These are phyloP conservation scores for Diaporthe caulivora DNA, from an alignment of 2,329 filamentous ascomycete genomes.

Conservation along the genomic window DNA sequence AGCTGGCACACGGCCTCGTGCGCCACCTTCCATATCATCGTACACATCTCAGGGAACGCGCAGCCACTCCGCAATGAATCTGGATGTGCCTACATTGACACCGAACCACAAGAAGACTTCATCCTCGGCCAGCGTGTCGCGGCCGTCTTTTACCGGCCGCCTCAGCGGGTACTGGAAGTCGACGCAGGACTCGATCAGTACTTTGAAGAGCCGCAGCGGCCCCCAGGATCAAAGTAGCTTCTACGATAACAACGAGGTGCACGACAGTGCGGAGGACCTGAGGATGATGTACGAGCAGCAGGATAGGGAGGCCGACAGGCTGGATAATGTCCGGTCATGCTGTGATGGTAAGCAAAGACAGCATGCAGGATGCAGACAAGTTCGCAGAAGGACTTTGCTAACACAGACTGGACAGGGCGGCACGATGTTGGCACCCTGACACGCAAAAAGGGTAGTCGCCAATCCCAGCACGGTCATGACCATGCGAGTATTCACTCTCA, in stretches of 20 bases:
- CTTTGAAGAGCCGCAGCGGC: slow-evolving; percentile 64
- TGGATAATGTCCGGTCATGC: slow-evolving; percentile 97
- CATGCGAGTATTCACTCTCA: slow-evolving; percentile 40
- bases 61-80: slow-evolving; percentile 68
- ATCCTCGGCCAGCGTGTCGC: slow-evolving; percentile 31
- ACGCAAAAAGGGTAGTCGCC: slow-evolving; percentile 60
- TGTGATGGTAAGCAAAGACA: slow-evolving; percentile 82
- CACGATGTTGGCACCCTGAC: slow-evolving; percentile 77
- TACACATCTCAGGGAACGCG: slow-evolving; percentile 81
- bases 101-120: slow-evolving; percentile 57
- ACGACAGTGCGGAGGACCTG: slow-evolving; percentile 87
- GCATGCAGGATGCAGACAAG: not conserved
- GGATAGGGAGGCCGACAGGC: slow-evolving; percentile 79
- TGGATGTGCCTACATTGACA: slow-evolving; percentile 69
- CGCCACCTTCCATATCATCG: slow-evolving; percentile 78
- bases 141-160: slow-evolving; percentile 52
- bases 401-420: slow-evolving; percentile 65
- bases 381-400: not conserved
- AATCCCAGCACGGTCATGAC: slow-evolving; percentile 50
- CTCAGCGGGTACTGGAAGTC: slow-evolving; percentile 72
- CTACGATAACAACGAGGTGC: slow-evolving; percentile 67
- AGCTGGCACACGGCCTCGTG: slow-evolving; percentile 63
- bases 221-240: slow-evolving; percentile 57
- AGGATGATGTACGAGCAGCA: slow-evolving; percentile 83
- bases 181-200: slow-evolving; percentile 64